Evolutionary conservation across 2,329 filamentous ascomycete genomes (phyloP).

Genomic region (Fusarium veterinarium): DNA sequence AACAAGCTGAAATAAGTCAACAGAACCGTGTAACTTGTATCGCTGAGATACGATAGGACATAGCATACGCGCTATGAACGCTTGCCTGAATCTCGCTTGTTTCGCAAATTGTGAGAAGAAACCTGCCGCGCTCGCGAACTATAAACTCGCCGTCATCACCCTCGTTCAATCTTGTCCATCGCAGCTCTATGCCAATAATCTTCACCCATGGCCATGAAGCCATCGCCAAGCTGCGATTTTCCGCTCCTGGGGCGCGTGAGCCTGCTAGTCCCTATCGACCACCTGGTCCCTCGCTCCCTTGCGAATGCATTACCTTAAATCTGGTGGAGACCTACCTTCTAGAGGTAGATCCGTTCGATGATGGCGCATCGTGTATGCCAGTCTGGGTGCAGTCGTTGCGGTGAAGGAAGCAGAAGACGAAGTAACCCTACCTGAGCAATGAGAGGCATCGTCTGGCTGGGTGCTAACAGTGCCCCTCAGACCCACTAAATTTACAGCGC

Average conservation of each 20-base stretch:
- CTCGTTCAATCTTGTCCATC: too few species aligned
- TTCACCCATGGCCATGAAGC: neutral
- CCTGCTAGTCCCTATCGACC: neutral
- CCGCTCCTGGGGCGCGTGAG: neutral
- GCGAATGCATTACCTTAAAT: neutral
- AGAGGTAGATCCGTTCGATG: neutral
- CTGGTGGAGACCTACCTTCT: neutral
- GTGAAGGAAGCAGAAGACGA: neutral
- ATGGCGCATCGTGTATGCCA: neutral
- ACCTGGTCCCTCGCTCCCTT: neutral
- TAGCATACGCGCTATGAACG: neutral
- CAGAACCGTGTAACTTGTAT: too few species aligned
- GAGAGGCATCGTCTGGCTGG: neutral
- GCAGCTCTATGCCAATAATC: neutral
- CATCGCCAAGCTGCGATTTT: neutral
- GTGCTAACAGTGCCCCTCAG: neutral
- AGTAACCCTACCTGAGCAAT: neutral
- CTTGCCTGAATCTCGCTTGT: neutral
- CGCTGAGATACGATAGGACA: neutral
- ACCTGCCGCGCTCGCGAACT: accelerated
- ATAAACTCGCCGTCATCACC: neutral
- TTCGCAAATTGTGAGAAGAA: neutral
- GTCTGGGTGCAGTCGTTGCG: neutral
- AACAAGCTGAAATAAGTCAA: neutral
- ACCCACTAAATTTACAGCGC: neutral